Percentiles rank a stretch among this genome's conserved stretches.
phyloP scores from a whole-genome alignment of 306 rosid species.

The Myrica gale region DNA sequence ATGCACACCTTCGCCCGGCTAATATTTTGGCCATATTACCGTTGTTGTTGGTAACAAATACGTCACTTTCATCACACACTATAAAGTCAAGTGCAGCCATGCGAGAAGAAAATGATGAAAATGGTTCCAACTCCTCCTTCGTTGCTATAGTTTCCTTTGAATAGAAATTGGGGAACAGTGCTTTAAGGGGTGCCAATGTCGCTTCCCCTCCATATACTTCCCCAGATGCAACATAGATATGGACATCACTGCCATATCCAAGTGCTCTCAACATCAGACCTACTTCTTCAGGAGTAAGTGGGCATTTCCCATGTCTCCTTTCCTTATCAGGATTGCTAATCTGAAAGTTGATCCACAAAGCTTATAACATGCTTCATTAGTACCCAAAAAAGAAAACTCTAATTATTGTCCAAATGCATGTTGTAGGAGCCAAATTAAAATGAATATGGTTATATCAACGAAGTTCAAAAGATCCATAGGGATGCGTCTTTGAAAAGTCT shows the following conservation, averaged over 20 bases:
- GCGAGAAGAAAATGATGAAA: slow-evolving; percentile 93
- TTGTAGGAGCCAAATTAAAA: not conserved
- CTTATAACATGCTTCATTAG: slow-evolving; percentile 16
- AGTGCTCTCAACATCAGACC: slow-evolving; percentile 97
- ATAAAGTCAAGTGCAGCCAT: slow-evolving; percentile 98
- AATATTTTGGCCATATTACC: slow-evolving; percentile 98
- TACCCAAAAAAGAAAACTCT: too few species aligned
- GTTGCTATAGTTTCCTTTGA: slow-evolving; percentile 86
- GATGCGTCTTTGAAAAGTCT: not conserved
- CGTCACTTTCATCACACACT: slow-evolving; percentile 94
- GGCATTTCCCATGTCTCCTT: slow-evolving; percentile 98
- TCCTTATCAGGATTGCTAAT: slow-evolving; percentile 82
- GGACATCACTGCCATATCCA: slow-evolving; percentile 88
- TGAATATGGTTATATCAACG: not conserved
- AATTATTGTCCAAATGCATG: not conserved
- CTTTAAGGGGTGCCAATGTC: slow-evolving; percentile 82
- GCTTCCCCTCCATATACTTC: slow-evolving; percentile 94
- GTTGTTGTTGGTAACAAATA: slow-evolving; percentile 96
- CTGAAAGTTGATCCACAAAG: slow-evolving; percentile 48
- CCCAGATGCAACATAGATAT: slow-evolving; percentile 96
- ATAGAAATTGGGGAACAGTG: slow-evolving; percentile 83
- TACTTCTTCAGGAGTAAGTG: slow-evolving; percentile 98
- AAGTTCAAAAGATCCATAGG: not conserved
- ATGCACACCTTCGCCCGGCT: slow-evolving; percentile 84
- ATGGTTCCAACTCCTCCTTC: slow-evolving; percentile 74